Base-by-base conservation (phyloP, 352 stramenopile genomes). In the Halophytophthora polymorphica region DNA sequence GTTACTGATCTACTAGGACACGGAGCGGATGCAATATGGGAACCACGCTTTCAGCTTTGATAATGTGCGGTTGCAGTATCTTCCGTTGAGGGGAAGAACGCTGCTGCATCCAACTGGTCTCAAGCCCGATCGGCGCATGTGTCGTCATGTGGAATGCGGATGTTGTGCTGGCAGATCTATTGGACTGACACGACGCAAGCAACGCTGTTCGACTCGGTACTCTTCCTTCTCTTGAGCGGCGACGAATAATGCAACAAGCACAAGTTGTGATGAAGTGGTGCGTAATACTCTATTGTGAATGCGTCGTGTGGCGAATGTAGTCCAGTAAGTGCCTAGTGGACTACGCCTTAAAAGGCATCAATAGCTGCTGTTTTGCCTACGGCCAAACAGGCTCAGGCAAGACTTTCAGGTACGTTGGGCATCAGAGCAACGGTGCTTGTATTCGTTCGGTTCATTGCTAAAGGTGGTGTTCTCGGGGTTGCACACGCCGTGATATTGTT, bases 281-380 rank as follows among this genome's bases (percentile, higher is more conserved):
- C 18, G 11, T n/a, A 36, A 18, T 15, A 18, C 15, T 42, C 15
- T 22, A 36, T 48, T 2, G 1, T 40, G 6, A 8, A 8, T 31
- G 25, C 8, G 25, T 31, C 25, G 4, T 31, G 25, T 31, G 25
- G 8, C 8, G 25, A 8, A 31, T 31, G 25, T 47, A 93, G 83
- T 86, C 80, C 1, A 93, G 83, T 43, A 91, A 93, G 43, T 72
- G 69, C 8, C 71, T 97, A 23, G 85, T 97, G 4, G 86, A 97
- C 48, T 94, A 97, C 41, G 79, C 88, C 6, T 56, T 98, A 58
- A 85, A 86, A 44, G 92, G 90, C 22, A 97, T 96, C 71, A 97
- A 97, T 58, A 92, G 85, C 36, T 98, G 92, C 61, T 97, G 88
- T 53, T 97, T 98, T 61, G 92, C 92, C 7, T 97, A 96, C 50